These are phyloP conservation scores for Dysphania ambrosioides DNA, from an alignment of 148 eudicot genomes.

Conservation along the genomic window DNA sequence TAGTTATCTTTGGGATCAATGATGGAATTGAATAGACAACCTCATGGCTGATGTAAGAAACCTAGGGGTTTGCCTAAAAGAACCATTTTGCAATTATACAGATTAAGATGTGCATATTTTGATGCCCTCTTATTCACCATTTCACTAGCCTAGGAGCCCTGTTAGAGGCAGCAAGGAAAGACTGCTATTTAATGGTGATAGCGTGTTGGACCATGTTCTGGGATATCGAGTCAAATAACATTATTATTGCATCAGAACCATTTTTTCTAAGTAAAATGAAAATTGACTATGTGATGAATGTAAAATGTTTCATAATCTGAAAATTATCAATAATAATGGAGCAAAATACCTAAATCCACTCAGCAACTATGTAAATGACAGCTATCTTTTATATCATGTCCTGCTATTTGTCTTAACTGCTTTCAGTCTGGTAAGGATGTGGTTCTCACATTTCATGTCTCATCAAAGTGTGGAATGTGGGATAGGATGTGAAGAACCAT, in stretches of 20 bases:
- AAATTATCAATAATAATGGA: too few relatives aligned
- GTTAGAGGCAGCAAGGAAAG: neutral
- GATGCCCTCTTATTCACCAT: neutral
- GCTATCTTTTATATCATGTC: neutral
- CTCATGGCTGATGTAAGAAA: too few relatives aligned
- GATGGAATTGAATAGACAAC: too few relatives aligned
- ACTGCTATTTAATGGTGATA: too few relatives aligned
- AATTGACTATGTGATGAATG: neutral
- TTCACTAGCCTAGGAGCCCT: neutral
- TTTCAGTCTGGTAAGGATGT: neutral
- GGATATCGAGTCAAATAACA: too few relatives aligned
- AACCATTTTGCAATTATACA: too few relatives aligned
- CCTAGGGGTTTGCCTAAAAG: too few relatives aligned
- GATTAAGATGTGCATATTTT: neutral
- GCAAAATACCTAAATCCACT: neutral
- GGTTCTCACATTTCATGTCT: neutral
- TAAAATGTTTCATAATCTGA: neutral
- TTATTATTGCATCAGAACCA: neutral
- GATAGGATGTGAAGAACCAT: neutral
- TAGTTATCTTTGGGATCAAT: too few relatives aligned
- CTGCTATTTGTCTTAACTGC: neutral
- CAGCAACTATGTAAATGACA: neutral
- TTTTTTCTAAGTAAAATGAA: too few relatives aligned
- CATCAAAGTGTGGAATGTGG: neutral
- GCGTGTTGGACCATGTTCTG: neutral